Evolutionary conservation across 108 stramenopile genomes (phyloP), one percentile per base, ranked within the genome.

Genomic region (Nitzschia sp.): DNA sequence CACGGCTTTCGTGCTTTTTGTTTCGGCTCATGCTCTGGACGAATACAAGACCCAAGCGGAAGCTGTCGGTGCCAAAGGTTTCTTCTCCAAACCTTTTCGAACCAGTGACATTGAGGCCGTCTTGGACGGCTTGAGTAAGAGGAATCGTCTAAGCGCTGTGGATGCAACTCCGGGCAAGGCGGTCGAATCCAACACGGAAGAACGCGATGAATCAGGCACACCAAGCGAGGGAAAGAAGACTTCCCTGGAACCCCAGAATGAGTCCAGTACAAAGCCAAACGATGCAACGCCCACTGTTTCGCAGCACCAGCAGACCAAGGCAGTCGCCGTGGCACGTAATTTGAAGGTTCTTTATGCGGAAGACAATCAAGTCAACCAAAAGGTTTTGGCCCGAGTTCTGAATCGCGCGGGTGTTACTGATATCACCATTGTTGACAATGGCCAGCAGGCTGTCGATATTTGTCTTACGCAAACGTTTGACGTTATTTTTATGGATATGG

Each of bases 301-400:
- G 19, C 11, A 4, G 13, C 4, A 4, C 17, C 13, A 51, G 49
- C 18, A 9, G 4, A 8, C 11, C 18, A 51, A 42, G 13, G 38
- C 38, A 9, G 6, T 13, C 13, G 9, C 6, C 6, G 38, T 9
- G 13, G 38, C 3, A 6, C 54, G 29, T 32, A 30, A 46, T 30
- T 28, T 70, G 32, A 76, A 70, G n/a, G 75, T 78, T 17, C 30
- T 78, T 32, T 68, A 69, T 26, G 77, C 77, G 15, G 77, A 78
- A 32, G 77, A 78, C 59, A 78, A 78, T 54, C 32, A 45, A 8
- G 70, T 78, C 23, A 78, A 78, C 29, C 77, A 78, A 46, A 78
- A 78, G 31, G 77, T 78, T n/a, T 54, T 72, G 1, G 25, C 66
- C 8, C 34, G 77, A 3, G 67, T 81, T 33, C 55, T 81, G 36